A percentile compares a stretch with the other conserved stretches of the same genome.
These are phyloP conservation scores for Ogataea pini DNA, from an alignment of 805 yeast genomes.

Conservation along the genomic window DNA sequence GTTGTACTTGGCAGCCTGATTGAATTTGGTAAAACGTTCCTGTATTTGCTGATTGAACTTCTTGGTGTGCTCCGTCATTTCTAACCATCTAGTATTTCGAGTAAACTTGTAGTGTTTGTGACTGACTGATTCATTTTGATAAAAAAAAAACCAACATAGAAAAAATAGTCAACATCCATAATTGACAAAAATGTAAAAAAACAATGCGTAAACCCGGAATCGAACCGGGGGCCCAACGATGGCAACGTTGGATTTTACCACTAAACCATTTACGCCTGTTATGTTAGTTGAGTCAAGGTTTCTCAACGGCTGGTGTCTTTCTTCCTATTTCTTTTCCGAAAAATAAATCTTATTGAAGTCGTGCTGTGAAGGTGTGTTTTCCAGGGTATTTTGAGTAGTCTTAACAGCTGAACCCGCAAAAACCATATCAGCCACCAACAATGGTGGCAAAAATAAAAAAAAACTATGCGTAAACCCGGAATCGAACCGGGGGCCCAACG, in stretches of 20 bases:
- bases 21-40: conserved; percentile 31
- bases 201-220: conserved; percentile 32
- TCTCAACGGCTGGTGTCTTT: no score
- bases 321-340: no score
- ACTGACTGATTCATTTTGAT: neutral
- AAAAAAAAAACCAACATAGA: neutral
- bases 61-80: conserved; percentile 3
- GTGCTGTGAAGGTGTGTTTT: no score
- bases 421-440: no score
- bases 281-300: no score
- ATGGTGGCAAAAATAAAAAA: no score
- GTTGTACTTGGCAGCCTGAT: conserved; percentile 41
- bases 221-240: conserved; percentile 34
- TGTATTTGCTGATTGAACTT: conserved; percentile 24
- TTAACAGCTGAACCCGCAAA: no score
- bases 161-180: no score
- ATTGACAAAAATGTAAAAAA: conserved; percentile 6
- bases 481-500: conserved; percentile 33
- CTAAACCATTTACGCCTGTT: conserved; percentile 29
- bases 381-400: no score
- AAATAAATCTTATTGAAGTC: no score
- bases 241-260: conserved; percentile 33
- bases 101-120: no score
- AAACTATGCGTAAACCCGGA: conserved; percentile 28
- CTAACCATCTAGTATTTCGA: no score